These are phyloP conservation scores for Aureobasidium vineae DNA, from an alignment of 2,329 filamentous ascomycete species.

Conservation along the genomic window DNA sequence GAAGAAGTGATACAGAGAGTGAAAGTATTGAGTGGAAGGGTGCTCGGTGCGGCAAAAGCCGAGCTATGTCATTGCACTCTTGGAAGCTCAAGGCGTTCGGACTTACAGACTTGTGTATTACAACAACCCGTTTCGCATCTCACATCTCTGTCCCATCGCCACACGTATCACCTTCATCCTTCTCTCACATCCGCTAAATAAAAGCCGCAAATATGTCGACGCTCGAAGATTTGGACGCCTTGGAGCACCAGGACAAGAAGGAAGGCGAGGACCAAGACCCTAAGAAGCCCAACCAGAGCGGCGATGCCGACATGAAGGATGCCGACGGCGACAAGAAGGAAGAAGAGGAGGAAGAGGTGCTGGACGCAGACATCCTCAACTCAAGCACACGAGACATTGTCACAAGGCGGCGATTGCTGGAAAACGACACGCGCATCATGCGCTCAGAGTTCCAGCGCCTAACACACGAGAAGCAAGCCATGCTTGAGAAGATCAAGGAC, in stretches of 20 bases:
- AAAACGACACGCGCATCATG: constrained; percentile 99
- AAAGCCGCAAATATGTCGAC: constrained; percentile 68
- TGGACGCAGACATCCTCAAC: constrained; percentile 90
- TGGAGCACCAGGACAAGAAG: constrained; percentile 72
- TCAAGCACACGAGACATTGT: constrained; percentile 93
- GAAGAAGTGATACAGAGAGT: background rate
- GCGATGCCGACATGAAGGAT: constrained; percentile 90
- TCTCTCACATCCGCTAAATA: background rate
- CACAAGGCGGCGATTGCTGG: constrained; percentile 83
- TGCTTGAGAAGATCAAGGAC: constrained; percentile 99
- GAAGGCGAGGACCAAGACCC: constrained; percentile 68
- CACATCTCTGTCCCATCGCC: constrained; percentile 10
- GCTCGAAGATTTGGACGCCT: constrained; percentile 86
- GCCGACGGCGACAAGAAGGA: constrained; percentile 57
- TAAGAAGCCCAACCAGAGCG: constrained; percentile 55
- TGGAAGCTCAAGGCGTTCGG: constrained; percentile 19
- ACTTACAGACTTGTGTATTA: constrained; percentile 11
- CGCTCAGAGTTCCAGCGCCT: constrained; percentile 93
- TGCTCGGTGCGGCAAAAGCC: constrained; percentile 9
- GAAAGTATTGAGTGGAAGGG: background rate
- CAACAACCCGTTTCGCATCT: background rate
- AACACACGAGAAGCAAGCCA: constrained; percentile 90
- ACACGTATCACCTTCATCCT: background rate
- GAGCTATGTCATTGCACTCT: constrained; percentile 17
- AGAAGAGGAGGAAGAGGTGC: constrained; percentile 67